Evolutionary conservation across 495 filamentous ascomycete genomes (phyloP).

Genomic region (Penicillium paxilli): DNA sequence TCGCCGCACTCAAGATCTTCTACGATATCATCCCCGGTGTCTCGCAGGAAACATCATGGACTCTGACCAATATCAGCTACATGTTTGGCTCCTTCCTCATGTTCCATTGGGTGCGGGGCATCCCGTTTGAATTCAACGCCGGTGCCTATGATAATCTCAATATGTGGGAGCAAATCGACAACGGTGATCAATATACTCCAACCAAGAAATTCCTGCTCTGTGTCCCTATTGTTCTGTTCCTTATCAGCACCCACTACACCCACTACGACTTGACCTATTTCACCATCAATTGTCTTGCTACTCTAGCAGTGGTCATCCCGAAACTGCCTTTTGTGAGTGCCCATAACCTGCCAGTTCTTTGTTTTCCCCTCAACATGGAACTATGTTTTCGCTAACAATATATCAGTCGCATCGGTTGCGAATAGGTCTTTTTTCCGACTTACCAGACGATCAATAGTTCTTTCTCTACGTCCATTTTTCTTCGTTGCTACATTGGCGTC

Average conservation of each 20-base stretch:
- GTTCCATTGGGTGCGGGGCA: slow-evolving; percentile 98
- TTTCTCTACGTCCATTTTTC: slow-evolving; percentile 8
- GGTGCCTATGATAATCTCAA: slow-evolving; percentile 98
- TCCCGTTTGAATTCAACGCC: slow-evolving; percentile 99
- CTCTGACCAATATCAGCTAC: slow-evolving; percentile 96
- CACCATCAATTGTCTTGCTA: slow-evolving; percentile 92
- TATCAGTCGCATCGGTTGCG: slow-evolving; percentile 49
- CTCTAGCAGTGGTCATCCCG: slow-evolving; percentile 88
- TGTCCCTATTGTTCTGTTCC: slow-evolving; percentile 90
- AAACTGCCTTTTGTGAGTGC: slow-evolving; percentile 88
- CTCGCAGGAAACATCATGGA: slow-evolving; percentile 97
- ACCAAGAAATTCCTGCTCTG: slow-evolving; percentile 96
- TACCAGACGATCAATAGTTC: slow-evolving; percentile 43
- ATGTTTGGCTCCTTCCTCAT: slow-evolving; percentile 98
- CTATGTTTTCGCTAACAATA: slow-evolving; percentile 21
- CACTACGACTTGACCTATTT: slow-evolving; percentile 97
- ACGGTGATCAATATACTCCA: slow-evolving; percentile 97
- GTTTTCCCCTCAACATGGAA: not conserved
- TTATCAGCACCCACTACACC: slow-evolving; percentile 97
- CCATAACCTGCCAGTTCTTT: too few species aligned
- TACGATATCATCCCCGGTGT: slow-evolving; percentile 94
- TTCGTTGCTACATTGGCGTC: slow-evolving; percentile 26
- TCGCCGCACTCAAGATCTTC: slow-evolving; percentile 85
- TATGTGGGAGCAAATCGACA: slow-evolving; percentile 99
- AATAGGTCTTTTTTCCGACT: slow-evolving; percentile 48